Evolutionary conservation across 2,329 filamentous ascomycete species (phyloP).

Genomic region (Botryotinia convoluta): DNA sequence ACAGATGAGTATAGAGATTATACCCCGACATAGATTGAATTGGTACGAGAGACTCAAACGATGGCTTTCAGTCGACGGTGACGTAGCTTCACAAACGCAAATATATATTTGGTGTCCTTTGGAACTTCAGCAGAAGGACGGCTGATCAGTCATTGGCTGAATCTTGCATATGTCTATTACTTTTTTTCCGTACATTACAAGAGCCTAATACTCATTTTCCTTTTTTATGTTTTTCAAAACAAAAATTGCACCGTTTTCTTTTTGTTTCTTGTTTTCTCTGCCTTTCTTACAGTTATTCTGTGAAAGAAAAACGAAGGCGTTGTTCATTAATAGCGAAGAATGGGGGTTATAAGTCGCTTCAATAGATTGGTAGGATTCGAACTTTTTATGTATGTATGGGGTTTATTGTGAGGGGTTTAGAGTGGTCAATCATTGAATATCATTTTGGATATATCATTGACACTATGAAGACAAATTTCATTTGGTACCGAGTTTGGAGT

Average conservation of each 20-base stretch:
- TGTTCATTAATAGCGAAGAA: slow-evolving; percentile 1
- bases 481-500: slow-evolving; percentile 5
- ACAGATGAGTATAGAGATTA: slow-evolving; percentile 31
- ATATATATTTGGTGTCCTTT: neutral
- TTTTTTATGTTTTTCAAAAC: neutral
- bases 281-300: neutral
- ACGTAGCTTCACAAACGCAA: neutral
- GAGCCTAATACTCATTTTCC: slow-evolving; percentile 1
- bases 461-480: slow-evolving; percentile 3
- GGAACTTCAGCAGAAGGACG: neutral
- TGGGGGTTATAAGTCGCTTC: neutral
- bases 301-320: neutral
- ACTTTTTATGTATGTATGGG: slow-evolving; percentile 1
- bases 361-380: slow-evolving; percentile 11
- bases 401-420: neutral
- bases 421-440: slow-evolving; percentile 15
- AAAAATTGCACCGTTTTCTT: slow-evolving; percentile 12
- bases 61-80: neutral
- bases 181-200: neutral
- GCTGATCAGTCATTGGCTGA: neutral
- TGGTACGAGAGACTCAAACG: slow-evolving; percentile 22
- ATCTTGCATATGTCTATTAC: neutral
- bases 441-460: slow-evolving; percentile 14
- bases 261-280: slow-evolving; percentile 6
- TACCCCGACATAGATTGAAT: slow-evolving; percentile 36